Evolutionary conservation across 495 filamentous ascomycete species (phyloP).

Genomic region (Immersiella caudata): DNA sequence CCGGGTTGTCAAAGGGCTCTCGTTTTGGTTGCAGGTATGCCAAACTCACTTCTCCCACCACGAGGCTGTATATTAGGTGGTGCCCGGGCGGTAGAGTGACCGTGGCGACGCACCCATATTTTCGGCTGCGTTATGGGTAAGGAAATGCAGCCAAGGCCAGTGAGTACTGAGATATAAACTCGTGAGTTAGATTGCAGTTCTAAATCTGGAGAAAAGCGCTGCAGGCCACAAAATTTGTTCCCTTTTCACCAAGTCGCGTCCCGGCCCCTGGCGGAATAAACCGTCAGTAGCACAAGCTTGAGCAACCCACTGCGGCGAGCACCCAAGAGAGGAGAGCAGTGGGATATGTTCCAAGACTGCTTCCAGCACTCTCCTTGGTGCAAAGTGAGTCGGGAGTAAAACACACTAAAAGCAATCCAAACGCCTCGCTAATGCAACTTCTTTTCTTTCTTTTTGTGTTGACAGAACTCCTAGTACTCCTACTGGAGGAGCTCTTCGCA

Average conservation of each 20-base stretch:
- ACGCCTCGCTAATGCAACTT: conserved; percentile 37
- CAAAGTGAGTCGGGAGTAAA: neutral
- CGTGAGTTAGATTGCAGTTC: neutral
- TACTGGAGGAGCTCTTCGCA: conserved; percentile 84
- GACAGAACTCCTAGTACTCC: conserved; percentile 13
- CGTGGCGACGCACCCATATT: no score
- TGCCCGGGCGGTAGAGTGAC: no score
- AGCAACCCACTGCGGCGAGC: neutral
- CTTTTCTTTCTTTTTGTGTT: conserved; percentile 1
- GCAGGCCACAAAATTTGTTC: neutral
- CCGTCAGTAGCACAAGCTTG: neutral
- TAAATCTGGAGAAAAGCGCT: neutral
- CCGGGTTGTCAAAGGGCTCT: no score
- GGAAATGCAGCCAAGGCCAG: neutral
- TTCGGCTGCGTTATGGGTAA: no score
- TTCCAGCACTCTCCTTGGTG: neutral
- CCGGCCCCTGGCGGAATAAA: neutral
- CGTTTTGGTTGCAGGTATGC: no score
- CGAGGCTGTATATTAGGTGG: no score
- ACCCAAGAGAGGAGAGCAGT: neutral
- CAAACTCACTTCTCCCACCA: no score
- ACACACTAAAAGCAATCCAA: neutral
- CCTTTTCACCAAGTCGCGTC: neutral
- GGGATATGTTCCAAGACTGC: neutral
- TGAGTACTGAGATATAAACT: neutral